Evolutionary conservation across 345 rosid species (phyloP).

Genomic region (Psidium friedrichsthalianum): DNA sequence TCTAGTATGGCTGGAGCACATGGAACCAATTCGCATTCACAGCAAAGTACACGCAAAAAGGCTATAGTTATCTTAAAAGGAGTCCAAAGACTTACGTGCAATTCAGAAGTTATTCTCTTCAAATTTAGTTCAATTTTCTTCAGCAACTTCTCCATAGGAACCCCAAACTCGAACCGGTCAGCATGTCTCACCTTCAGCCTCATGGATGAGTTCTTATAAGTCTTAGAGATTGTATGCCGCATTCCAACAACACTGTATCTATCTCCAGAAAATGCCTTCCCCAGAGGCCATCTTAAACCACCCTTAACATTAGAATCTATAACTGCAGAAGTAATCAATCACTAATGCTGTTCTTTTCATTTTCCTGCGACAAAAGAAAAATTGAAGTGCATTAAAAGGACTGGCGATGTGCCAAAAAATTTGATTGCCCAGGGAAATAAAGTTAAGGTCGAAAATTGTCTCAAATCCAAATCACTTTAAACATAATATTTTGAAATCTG

Average conservation of each 20-base stretch:
- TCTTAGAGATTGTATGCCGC: conserved; percentile 31
- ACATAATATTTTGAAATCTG: background rate
- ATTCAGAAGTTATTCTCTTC: conserved; percentile 31
- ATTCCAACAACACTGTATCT: conserved; percentile 34
- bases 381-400: background rate
- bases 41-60: background rate
- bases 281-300: conserved; percentile 60
- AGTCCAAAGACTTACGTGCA: conserved; percentile 3
- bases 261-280: conserved; percentile 24
- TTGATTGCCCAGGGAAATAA: background rate
- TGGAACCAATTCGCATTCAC: background rate
- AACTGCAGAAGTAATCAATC: conserved; percentile 38
- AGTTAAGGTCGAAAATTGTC: background rate
- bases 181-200: conserved; percentile 47
- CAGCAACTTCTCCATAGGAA: conserved; percentile 24
- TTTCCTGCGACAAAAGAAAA: conserved; percentile 27
- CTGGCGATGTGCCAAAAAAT: background rate
- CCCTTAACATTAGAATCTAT: conserved; percentile 61
- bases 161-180: conserved; percentile 40
- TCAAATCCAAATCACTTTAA: background rate
- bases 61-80: background rate
- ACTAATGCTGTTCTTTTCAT: conserved; percentile 33
- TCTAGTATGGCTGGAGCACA: background rate
- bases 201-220: conserved; percentile 27
- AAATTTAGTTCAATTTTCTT: conserved; percentile 33